Percentiles rank a stretch among this genome's conserved stretches.
Evolutionary conservation across 2,329 filamentous ascomycete genomes (phyloP).

Genomic region (Penicillium sp.): DNA sequence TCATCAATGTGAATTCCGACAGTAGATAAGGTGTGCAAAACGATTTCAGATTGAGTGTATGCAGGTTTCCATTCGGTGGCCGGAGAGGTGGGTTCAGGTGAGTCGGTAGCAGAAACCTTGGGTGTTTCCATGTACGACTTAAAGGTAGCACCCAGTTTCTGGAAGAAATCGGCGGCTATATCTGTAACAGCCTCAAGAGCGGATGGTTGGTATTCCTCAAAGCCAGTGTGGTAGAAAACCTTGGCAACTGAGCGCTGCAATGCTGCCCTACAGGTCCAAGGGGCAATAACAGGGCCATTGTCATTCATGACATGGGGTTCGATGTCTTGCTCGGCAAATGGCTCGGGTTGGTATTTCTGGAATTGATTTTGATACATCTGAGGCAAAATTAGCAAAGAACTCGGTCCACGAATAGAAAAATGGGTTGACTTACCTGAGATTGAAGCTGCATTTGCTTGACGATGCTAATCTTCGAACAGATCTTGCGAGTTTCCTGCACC

Average conservation of each 20-base stretch:
- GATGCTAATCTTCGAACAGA: conserved; percentile 93
- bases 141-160: conserved; percentile 75
- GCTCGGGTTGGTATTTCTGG: conserved; percentile 88
- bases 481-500: conserved; percentile 93
- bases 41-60: conserved; percentile 79
- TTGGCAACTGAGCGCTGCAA: conserved; percentile 90
- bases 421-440: conserved; percentile 66
- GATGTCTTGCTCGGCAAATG: conserved; percentile 82
- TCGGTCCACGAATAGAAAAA: not conserved
- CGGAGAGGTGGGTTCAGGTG: conserved; percentile 40
- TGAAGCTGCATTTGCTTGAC: conserved; percentile 99
- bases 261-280: conserved; percentile 76
- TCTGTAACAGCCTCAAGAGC: conserved; percentile 88
- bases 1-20: conserved; percentile 79
- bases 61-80: conserved; percentile 58
- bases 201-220: conserved; percentile 94
- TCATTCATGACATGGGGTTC: conserved; percentile 87
- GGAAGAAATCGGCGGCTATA: conserved; percentile 84
- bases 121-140: conserved; percentile 81
- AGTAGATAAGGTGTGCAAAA: conserved; percentile 81
- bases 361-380: conserved; percentile 98
- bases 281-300: conserved; percentile 81
- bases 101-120: conserved; percentile 60
- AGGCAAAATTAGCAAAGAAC: conserved; percentile 7
- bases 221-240: conserved; percentile 92